Conservation (phyloP, 345 rosid species). For the Pugionium dolabratum region DNA sequence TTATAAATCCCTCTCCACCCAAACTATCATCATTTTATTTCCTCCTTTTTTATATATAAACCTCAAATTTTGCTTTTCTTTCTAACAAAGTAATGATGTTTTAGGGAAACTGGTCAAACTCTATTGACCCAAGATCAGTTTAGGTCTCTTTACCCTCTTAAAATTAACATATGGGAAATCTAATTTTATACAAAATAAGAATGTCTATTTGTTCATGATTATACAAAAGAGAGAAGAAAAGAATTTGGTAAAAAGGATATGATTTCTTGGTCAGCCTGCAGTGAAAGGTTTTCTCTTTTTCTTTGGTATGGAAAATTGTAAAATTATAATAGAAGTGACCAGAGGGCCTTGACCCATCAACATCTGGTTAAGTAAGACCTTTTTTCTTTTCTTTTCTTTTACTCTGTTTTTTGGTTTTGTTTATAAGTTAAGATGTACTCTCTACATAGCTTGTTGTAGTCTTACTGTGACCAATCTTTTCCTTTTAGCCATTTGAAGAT, state of each 20-base stretch:
- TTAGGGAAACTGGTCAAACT: slow-evolving; percentile 29
- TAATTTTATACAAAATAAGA: slow-evolving; percentile 8
- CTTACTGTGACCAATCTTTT: slow-evolving; percentile 38
- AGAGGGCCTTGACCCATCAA: slow-evolving; percentile 65
- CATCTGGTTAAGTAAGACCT: slow-evolving; percentile 67
- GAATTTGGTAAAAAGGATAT: slow-evolving; percentile 21
- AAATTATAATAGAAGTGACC: slow-evolving; percentile 37
- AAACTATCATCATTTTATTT: slow-evolving; percentile 27
- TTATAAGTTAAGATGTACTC: slow-evolving; percentile 27
- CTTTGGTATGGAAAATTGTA: slow-evolving; percentile 16
- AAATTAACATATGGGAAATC: not conserved
- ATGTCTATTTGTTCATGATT: slow-evolving; percentile 7
- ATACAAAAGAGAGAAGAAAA: slow-evolving; percentile 14
- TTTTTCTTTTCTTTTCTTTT: slow-evolving; percentile 26
- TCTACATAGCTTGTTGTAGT: slow-evolving; percentile 34
- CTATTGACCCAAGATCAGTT: slow-evolving; percentile 24
- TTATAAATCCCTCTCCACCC: slow-evolving; percentile 42
- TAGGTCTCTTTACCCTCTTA: slow-evolving; percentile 4
- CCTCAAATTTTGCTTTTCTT: slow-evolving; percentile 20
- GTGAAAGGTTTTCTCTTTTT: slow-evolving; percentile 36
- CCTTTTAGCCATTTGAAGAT: slow-evolving; percentile 34
- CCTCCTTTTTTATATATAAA: not conserved
- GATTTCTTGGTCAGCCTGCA: slow-evolving; percentile 40
- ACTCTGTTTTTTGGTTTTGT: slow-evolving; percentile 34
- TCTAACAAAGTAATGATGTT: slow-evolving; percentile 38